phyloP scores from a whole-genome alignment of 2,329 filamentous ascomycete genomes.

The Alternaria novae-zelandiae region DNA sequence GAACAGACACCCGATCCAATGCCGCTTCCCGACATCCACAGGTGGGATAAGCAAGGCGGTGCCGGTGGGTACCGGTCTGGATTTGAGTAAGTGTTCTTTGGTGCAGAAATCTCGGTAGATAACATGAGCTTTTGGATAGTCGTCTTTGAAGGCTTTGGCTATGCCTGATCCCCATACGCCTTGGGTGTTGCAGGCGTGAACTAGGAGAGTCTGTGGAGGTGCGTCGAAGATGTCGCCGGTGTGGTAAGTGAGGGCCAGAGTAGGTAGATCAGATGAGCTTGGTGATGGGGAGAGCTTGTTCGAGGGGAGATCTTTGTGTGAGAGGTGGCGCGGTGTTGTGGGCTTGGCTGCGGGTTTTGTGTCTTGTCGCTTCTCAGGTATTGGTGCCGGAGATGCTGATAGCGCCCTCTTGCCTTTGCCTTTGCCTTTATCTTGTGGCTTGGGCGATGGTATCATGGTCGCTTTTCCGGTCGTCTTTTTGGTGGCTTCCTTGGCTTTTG shows the following conservation, averaged over 20 bases:
- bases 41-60: slow-evolving; percentile 63
- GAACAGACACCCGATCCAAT: slow-evolving; percentile 67
- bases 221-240: slow-evolving; percentile 61
- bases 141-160: slow-evolving; percentile 57
- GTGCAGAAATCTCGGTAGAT: slow-evolving; percentile 58
- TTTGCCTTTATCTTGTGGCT: background rate
- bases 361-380: slow-evolving; percentile 2
- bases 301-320: slow-evolving; percentile 14
- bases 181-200: slow-evolving; percentile 66
- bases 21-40: slow-evolving; percentile 45
- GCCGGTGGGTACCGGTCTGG: slow-evolving; percentile 47
- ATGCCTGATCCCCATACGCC: slow-evolving; percentile 67
- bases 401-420: background rate
- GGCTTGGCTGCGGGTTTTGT: background rate
- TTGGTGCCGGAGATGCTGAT: background rate
- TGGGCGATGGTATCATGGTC: background rate
- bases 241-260: slow-evolving; percentile 27
- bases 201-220: slow-evolving; percentile 57
- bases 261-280: background rate
- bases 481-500: background rate
- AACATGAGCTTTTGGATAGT: slow-evolving; percentile 59
- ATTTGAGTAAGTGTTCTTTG: slow-evolving; percentile 23
- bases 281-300: background rate
- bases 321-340: slow-evolving; percentile 5
- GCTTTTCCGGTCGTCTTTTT: background rate